Base-by-base conservation (phyloP, 1,284 basidiomycete species). In the Trametes versicolor region DNA sequence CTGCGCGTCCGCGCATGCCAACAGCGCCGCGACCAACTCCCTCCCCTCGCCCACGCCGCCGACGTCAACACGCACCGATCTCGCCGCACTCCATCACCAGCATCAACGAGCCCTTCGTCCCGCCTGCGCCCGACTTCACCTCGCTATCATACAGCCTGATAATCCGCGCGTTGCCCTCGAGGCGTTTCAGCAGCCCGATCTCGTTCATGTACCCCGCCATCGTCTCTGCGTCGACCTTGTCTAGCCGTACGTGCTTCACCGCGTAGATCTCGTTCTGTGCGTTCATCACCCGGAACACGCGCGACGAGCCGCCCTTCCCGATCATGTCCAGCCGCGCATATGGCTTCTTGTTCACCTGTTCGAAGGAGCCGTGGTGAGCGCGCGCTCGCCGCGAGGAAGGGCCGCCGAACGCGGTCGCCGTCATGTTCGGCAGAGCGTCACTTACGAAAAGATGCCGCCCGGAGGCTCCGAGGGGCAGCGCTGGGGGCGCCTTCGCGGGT, bases 11-110 rank as follows among this genome's bases (percentile, higher is more conserved):
- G n/a, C n/a, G n/a, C n/a, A n/a, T n/a, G n/a, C n/a, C n/a, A n/a
- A n/a, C n/a, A n/a, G n/a, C n/a, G n/a, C n/a, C n/a, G n/a, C n/a
- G n/a, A n/a, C n/a, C n/a, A n/a, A n/a, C n/a, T n/a, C n/a, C n/a
- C n/a, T n/a, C n/a, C n/a, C n/a, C n/a, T n/a, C n/a, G n/a, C n/a
- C n/a, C n/a, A n/a, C n/a, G n/a, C n/a, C n/a, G n/a, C n/a, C n/a
- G n/a, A n/a, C n/a, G n/a, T n/a, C n/a, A n/a, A 53, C 29, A 73
- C 78, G 62, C 58, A 80, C 79, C 88, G 53, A 95, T 89, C 79
- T 98, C 96, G 8, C 96, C 96, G 66, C 92, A 95, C 76, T 98
- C 96, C 95, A 98, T 96, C 4, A 97, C 93, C 74, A 97, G 84
- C 79, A 94, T 79, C 63, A 94, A 72, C 76, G 87, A 79, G 34